A percentile compares a stretch with the other conserved stretches of the same genome.
Conservation (phyloP, 495 filamentous ascomycete species). For the Penicillium daleae region DNA sequence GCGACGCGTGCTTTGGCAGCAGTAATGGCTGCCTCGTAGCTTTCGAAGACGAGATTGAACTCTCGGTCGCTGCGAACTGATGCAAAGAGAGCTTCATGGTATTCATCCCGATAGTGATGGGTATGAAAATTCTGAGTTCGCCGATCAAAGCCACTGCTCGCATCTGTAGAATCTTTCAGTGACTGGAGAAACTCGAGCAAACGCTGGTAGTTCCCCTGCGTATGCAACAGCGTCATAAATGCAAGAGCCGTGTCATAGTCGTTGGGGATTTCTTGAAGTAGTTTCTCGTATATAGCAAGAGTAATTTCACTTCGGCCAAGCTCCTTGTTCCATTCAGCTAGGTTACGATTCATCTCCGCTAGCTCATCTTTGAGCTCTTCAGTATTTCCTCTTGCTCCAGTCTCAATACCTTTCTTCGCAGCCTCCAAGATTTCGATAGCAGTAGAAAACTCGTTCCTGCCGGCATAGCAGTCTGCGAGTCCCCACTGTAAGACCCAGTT, state of each 20-base stretch:
- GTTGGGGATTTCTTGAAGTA: background rate
- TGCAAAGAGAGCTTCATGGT: conserved; percentile 9
- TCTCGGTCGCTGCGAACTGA: background rate
- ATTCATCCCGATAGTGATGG: conserved; percentile 4
- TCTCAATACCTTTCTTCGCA: background rate
- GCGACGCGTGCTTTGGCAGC: background rate
- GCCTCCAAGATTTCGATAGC: conserved; percentile 20
- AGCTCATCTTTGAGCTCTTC: too few relatives aligned
- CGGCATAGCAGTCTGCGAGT: conserved; percentile 14
- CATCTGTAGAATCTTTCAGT: conserved; percentile 16
- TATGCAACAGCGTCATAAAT: conserved; percentile 8
- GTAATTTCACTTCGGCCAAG: too few relatives aligned
- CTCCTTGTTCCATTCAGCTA: too few relatives aligned
- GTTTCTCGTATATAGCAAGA: too few relatives aligned
- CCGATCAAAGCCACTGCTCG: conserved; percentile 6
- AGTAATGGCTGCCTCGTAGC: background rate
- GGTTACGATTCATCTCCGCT: too few relatives aligned
- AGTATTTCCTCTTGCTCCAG: too few relatives aligned
- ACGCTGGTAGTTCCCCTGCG: conserved; percentile 3
- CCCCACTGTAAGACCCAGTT: conserved; percentile 24
- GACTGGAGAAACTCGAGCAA: conserved; percentile 21
- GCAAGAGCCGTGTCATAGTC: conserved; percentile 15
- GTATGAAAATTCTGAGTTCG: conserved; percentile 16
- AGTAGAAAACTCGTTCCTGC: conserved; percentile 2
- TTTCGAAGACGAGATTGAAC: too few relatives aligned